phyloP scores from a whole-genome alignment of 768 basidiomycete genomes.

The Calocybe gangraenosa region DNA sequence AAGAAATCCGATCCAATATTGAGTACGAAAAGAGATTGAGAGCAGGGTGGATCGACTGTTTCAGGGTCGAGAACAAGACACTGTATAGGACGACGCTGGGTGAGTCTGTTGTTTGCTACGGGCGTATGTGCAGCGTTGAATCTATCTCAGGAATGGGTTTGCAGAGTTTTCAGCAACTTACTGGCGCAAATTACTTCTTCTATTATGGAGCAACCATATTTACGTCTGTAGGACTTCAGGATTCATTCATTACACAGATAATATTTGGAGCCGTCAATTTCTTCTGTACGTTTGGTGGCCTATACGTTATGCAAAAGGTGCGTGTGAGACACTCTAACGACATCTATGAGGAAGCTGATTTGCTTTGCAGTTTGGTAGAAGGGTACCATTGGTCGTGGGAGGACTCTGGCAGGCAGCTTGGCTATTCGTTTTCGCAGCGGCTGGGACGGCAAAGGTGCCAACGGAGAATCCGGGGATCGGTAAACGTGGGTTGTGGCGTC shows the following conservation, averaged over 20 bases:
- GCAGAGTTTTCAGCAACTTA: constrained; percentile 71
- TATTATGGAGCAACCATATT: constrained; percentile 68
- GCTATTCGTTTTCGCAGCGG: constrained; percentile 72
- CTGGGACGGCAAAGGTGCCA: constrained; percentile 62
- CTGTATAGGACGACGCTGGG: constrained; percentile 61
- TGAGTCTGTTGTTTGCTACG: constrained; percentile 55
- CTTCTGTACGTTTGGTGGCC: constrained; percentile 63
- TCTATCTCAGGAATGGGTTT: constrained; percentile 56
- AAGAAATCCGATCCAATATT: constrained; percentile 51
- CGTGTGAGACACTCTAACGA: constrained; percentile 14
- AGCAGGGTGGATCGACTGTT: constrained; percentile 68
- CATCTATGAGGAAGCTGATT: not conserved
- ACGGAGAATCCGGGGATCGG: constrained; percentile 43
- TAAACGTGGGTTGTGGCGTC: constrained; percentile 32
- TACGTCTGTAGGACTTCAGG: constrained; percentile 58
- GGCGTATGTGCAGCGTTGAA: not conserved
- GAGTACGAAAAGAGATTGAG: constrained; percentile 42
- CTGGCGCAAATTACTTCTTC: constrained; percentile 68
- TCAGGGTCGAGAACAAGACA: constrained; percentile 49
- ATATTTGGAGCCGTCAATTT: constrained; percentile 76
- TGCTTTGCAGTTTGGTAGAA: constrained; percentile 51
- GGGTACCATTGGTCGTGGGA: constrained; percentile 60
- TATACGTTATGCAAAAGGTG: constrained; percentile 69
- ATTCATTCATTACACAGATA: constrained; percentile 70
- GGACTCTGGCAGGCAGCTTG: constrained; percentile 68